Conservation (phyloP, 345 rosid species). For the Eucalyptus erythrocorys region DNA sequence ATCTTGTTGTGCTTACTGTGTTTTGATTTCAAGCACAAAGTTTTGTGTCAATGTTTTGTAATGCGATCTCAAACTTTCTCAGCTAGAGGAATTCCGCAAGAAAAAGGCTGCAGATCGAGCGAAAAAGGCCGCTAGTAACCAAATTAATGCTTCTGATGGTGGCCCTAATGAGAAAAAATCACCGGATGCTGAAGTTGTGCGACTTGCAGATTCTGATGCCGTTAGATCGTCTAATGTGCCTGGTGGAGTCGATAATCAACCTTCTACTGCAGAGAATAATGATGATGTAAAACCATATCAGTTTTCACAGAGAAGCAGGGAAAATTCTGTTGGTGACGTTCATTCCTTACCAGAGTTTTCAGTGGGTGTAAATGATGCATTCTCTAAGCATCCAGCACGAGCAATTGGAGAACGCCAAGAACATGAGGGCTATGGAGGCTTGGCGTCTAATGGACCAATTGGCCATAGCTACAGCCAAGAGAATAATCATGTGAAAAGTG, state of each 20-base stretch:
- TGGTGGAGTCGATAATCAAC: conserved; percentile 1
- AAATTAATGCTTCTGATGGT: conserved; percentile 21
- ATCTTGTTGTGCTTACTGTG: background rate
- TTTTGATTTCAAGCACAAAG: background rate
- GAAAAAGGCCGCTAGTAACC: conserved; percentile 41
- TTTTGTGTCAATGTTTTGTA: background rate
- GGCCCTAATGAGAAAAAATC: conserved; percentile 15
- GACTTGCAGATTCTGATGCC: conserved; percentile 35
- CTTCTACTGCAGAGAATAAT: conserved; percentile 1
- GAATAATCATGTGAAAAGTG: conserved; percentile 13
- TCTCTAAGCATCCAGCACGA: conserved; percentile 5
- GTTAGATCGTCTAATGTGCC: conserved; percentile 30
- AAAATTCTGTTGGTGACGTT: background rate
- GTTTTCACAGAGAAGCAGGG: conserved; percentile 11
- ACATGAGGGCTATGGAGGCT: conserved; percentile 11
- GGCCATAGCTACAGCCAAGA: conserved; percentile 11
- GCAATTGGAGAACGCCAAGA: conserved; percentile 13
- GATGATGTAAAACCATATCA: background rate
- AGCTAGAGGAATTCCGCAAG: conserved; percentile 98
- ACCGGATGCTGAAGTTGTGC: conserved; percentile 17
- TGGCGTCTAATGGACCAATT: conserved; percentile 12
- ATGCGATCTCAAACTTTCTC: background rate
- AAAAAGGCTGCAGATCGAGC: conserved; percentile 86
- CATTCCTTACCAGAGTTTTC: conserved; percentile 5
- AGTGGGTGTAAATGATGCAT: conserved; percentile 15